Conservation (phyloP, 129 eudicot species). For the Escallonia herrerae region DNA sequence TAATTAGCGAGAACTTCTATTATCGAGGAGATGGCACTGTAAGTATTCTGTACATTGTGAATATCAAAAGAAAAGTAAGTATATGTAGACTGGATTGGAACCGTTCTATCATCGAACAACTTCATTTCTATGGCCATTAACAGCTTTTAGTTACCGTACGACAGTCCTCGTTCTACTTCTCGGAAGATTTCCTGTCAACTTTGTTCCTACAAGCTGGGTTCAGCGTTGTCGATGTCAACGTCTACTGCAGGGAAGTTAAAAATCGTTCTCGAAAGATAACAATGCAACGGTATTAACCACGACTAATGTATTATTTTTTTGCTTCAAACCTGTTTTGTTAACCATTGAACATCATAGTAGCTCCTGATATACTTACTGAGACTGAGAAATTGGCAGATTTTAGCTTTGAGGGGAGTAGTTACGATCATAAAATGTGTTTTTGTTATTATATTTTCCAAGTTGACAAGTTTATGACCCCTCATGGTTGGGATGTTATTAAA, state of each 20-base stretch:
- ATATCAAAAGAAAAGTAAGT: background rate
- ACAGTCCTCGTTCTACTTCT: constrained; percentile 60
- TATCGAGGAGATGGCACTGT: constrained; percentile 75
- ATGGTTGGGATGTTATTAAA: too few relatives aligned
- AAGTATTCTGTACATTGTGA: constrained; percentile 13
- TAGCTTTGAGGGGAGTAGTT: background rate
- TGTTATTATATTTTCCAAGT: background rate
- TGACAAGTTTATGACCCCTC: background rate
- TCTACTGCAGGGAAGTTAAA: constrained; percentile 41
- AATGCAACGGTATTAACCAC: constrained; percentile 32
- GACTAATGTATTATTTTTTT: background rate
- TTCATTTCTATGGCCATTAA: background rate
- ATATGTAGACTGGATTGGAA: background rate
- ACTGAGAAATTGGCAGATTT: background rate
- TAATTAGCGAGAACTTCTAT: constrained; percentile 53
- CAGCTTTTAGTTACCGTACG: background rate
- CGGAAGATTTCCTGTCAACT: constrained; percentile 45
- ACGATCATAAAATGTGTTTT: background rate
- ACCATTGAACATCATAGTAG: background rate
- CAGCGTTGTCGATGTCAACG: constrained; percentile 35
- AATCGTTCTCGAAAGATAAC: constrained; percentile 45
- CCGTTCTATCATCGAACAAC: background rate
- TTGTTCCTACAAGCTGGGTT: constrained; percentile 40
- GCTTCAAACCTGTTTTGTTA: background rate
- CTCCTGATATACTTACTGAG: background rate